Conservation (phyloP, 2,329 filamentous ascomycete genomes). For the Ophiocordyceps camponoti-leonardi region DNA sequence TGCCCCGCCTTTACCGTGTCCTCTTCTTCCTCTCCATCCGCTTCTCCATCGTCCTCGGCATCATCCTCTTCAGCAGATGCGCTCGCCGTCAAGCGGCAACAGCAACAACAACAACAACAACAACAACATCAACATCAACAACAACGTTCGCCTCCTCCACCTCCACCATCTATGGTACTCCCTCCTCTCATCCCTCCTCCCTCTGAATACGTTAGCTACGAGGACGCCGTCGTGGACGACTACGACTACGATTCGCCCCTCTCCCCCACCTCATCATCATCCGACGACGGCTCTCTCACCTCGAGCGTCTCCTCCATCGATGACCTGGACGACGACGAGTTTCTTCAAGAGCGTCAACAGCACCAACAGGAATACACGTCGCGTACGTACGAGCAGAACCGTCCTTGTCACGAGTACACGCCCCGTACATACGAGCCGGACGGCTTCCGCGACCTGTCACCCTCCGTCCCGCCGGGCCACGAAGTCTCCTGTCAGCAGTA, state of each 20-base stretch:
- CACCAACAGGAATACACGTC: slow-evolving; percentile 23
- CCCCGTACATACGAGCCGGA: slow-evolving; percentile 7
- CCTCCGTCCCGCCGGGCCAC: slow-evolving; percentile 19
- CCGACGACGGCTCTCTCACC: slow-evolving; percentile 37
- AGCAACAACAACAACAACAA: no score
- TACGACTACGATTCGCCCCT: slow-evolving; percentile 27
- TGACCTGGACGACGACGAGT: slow-evolving; percentile 31
- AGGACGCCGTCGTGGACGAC: slow-evolving; percentile 26
- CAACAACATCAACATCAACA: no score
- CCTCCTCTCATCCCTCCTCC: slow-evolving; percentile 4
- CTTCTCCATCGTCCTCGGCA: neutral
- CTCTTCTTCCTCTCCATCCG: slow-evolving; percentile 22
- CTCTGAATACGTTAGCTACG: slow-evolving; percentile 28
- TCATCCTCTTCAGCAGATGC: no score
- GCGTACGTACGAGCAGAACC: slow-evolving; percentile 16
- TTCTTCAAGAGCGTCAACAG: slow-evolving; percentile 25
- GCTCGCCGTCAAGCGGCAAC: no score
- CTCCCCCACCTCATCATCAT: slow-evolving; percentile 31
- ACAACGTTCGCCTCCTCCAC: no score
- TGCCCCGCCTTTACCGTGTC: slow-evolving; percentile 57
- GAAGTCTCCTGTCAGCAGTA: slow-evolving; percentile 30
- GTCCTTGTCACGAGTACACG: slow-evolving; percentile 23
- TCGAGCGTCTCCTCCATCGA: slow-evolving; percentile 36
- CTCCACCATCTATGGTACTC: no score
- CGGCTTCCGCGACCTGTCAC: neutral